A percentile compares a stretch with the other conserved stretches of the same genome.
Evolutionary conservation across 768 basidiomycete species (phyloP).

Genomic region (Leccinum rimulosum): DNA sequence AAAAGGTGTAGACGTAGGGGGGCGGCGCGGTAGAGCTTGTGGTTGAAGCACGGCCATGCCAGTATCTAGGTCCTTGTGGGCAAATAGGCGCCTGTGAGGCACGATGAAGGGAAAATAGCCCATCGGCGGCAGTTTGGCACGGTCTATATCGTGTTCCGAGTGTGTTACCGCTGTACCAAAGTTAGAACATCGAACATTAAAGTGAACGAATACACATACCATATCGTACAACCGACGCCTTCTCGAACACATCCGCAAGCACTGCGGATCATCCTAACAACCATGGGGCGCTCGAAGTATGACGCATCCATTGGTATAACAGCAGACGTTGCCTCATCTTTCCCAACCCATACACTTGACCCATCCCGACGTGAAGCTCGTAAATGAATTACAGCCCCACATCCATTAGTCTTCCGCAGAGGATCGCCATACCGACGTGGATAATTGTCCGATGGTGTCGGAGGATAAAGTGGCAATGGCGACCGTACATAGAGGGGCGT

Average conservation of each 20-base stretch:
- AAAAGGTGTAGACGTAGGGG: slow-evolving; percentile 45
- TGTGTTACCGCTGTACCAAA: slow-evolving; percentile 54
- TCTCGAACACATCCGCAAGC: slow-evolving; percentile 67
- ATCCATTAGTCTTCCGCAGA: slow-evolving; percentile 46
- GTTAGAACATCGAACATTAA: slow-evolving; percentile 10
- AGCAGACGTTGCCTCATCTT: slow-evolving; percentile 45
- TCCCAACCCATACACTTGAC: slow-evolving; percentile 58
- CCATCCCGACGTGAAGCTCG: slow-evolving; percentile 51
- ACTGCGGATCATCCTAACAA: slow-evolving; percentile 50
- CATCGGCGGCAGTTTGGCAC: slow-evolving; percentile 54
- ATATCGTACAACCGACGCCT: slow-evolving; percentile 63
- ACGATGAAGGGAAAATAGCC: slow-evolving; percentile 33
- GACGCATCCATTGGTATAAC: slow-evolving; percentile 55
- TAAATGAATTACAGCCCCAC: slow-evolving; percentile 60
- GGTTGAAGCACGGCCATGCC: slow-evolving; percentile 31
- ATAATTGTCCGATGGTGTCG: slow-evolving; percentile 21
- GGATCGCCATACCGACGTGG: slow-evolving; percentile 7
- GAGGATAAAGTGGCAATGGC: slow-evolving; percentile 35
- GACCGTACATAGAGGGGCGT: slow-evolving; percentile 32
- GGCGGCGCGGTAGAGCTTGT: slow-evolving; percentile 16
- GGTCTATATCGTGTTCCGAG: slow-evolving; percentile 62
- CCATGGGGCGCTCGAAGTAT: slow-evolving; percentile 54
- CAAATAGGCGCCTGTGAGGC: slow-evolving; percentile 24
- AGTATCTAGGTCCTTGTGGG: slow-evolving; percentile 44
- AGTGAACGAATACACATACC: slow-evolving; percentile 34